Conservation (phyloP, 176 grass and related monocot species). For the Oryza brachyantha region DNA sequence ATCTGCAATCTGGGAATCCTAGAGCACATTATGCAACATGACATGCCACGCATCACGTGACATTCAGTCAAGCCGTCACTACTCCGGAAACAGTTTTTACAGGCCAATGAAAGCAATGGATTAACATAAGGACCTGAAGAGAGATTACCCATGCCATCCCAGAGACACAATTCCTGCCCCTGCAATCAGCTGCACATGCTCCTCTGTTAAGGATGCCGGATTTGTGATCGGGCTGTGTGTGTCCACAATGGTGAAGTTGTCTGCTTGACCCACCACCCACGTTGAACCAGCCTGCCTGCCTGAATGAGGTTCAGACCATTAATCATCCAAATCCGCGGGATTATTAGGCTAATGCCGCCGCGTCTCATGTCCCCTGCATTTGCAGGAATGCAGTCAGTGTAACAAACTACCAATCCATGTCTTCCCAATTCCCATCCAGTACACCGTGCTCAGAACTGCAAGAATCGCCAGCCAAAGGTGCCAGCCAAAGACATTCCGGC, state of each 20-base stretch:
- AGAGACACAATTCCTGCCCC: conserved; percentile 40
- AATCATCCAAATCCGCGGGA: conserved; percentile 47
- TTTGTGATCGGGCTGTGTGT: conserved; percentile 1
- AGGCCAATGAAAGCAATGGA: not conserved
- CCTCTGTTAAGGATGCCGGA: conserved; percentile 53
- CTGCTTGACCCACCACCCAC: conserved; percentile 35
- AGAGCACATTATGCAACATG: conserved; percentile 33
- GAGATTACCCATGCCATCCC: conserved; percentile 22
- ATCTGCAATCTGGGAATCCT: conserved; percentile 24
- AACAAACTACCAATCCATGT: not conserved
- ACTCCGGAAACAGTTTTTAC: too few species aligned
- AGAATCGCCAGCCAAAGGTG: too few species aligned
- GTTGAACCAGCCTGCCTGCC: conserved; percentile 12
- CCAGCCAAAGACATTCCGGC: too few species aligned
- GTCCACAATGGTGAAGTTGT: conserved; percentile 45
- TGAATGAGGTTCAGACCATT: conserved; percentile 16
- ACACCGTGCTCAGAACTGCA: not conserved
- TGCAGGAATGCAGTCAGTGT: not conserved
- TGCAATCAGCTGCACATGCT: conserved; percentile 42
- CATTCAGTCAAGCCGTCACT: conserved; percentile 25
- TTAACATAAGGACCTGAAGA: conserved; percentile 29
- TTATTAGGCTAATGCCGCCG: not conserved
- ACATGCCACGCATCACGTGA: conserved; percentile 29
- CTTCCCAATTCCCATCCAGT: not conserved
- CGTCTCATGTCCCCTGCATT: conserved; percentile 27